Evolutionary conservation across 257 asterid species (phyloP).

Genomic region (Orobanche coerulescens): DNA sequence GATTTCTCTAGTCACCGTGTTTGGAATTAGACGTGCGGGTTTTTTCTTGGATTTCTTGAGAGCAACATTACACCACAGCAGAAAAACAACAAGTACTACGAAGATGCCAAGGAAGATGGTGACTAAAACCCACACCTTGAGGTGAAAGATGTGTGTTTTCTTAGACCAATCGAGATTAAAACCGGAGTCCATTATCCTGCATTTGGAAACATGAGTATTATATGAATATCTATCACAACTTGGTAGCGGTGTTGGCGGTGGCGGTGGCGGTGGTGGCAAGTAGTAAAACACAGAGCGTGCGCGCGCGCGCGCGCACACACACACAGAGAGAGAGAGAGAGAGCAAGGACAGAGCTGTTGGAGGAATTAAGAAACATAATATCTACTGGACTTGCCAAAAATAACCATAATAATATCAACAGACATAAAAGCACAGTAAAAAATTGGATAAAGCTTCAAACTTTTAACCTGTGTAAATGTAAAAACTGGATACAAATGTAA

Average conservation of each 20-base stretch:
- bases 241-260: too few species aligned
- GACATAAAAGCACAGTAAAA: background rate
- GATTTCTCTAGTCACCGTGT: constrained; percentile 39
- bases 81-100: constrained; percentile 33
- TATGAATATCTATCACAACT: too few species aligned
- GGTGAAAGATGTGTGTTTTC: constrained; percentile 58
- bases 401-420: background rate
- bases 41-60: constrained; percentile 36
- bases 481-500: constrained; percentile 3
- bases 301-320: too few species aligned
- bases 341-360: too few species aligned
- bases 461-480: constrained; percentile 23
- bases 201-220: too few species aligned
- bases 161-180: constrained; percentile 47
- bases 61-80: constrained; percentile 42
- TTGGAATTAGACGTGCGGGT: constrained; percentile 35
- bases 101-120: constrained; percentile 50
- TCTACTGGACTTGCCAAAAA: too few species aligned
- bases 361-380: too few species aligned
- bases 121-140: constrained; percentile 65
- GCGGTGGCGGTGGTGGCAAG: too few species aligned
- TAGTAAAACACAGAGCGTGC: too few species aligned
- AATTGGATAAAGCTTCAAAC: constrained; percentile 9
- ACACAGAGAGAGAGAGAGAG: too few species aligned
- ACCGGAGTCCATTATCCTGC: constrained; percentile 42